A percentile compares a stretch with the other conserved stretches of the same genome.
Conservation (phyloP, 768 basidiomycete genomes). For the Tricholoma furcatifolium region DNA sequence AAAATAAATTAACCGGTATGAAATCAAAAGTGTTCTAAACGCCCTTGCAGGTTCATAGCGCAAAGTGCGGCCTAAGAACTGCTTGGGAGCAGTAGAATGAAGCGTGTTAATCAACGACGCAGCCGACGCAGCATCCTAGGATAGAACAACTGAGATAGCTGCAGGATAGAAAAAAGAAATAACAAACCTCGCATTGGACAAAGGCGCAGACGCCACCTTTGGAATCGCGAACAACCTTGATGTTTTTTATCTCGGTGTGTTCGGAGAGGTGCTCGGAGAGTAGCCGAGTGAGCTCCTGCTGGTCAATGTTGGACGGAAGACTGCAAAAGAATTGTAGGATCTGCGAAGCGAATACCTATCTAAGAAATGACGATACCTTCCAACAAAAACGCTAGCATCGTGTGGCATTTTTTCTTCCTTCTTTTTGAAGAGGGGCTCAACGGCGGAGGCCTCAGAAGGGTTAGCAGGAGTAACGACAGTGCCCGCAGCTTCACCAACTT, state of each 20-base stretch:
- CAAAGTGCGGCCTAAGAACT: conserved; percentile 68
- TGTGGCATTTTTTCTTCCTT: conserved; percentile 56
- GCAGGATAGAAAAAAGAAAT: background rate
- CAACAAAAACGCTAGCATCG: conserved; percentile 82
- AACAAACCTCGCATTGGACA: conserved; percentile 75
- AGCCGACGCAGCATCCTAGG: conserved; percentile 58
- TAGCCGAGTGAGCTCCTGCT: conserved; percentile 55
- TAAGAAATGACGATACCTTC: conserved; percentile 52
- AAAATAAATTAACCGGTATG: conserved; percentile 60
- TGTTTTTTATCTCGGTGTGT: conserved; percentile 61
- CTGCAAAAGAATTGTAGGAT: conserved; percentile 31
- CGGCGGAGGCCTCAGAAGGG: conserved; percentile 21
- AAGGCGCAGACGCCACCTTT: conserved; percentile 83
- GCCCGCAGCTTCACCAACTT: conserved; percentile 18
- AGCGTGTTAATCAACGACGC: conserved; percentile 58
- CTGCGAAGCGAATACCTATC: background rate
- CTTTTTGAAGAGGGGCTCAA: conserved; percentile 23
- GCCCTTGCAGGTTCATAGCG: conserved; percentile 81
- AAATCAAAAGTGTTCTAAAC: conserved; percentile 70
- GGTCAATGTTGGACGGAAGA: conserved; percentile 68
- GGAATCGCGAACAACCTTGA: conserved; percentile 72
- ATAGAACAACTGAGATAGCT: conserved; percentile 5
- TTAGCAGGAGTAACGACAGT: conserved; percentile 13
- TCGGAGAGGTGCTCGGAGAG: conserved; percentile 67
- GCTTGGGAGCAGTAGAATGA: conserved; percentile 52